These are phyloP conservation scores for Monosporozyma solicola DNA, from an alignment of 805 yeast genomes.

Conservation along the genomic window DNA sequence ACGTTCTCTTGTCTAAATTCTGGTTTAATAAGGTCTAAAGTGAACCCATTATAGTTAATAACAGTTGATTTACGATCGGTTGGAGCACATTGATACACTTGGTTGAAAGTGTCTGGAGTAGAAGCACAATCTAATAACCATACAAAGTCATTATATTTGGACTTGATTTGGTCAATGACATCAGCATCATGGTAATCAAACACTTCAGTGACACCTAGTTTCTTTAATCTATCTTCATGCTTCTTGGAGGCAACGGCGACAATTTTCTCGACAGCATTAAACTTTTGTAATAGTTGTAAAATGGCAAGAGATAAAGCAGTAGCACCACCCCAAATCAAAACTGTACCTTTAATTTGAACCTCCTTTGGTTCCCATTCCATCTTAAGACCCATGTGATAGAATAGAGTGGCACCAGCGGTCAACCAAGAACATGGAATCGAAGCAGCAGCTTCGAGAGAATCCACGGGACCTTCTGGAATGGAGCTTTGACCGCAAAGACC, in stretches of 20 bases:
- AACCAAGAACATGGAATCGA: slow-evolving; percentile 42
- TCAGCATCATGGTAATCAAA: slow-evolving; percentile 40
- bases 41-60: slow-evolving; percentile 25
- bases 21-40: slow-evolving; percentile 17
- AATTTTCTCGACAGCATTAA: slow-evolving; percentile 34
- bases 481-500: too few species aligned
- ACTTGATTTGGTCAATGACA: slow-evolving; percentile 34
- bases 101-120: slow-evolving; percentile 19
- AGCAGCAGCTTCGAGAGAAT: slow-evolving; percentile 55
- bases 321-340: slow-evolving; percentile 58
- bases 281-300: slow-evolving; percentile 46
- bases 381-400: slow-evolving; percentile 15
- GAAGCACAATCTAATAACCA: slow-evolving; percentile 29
- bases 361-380: slow-evolving; percentile 17
- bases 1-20: slow-evolving; percentile 26
- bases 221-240: slow-evolving; percentile 32
- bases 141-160: slow-evolving; percentile 21
- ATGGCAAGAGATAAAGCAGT: slow-evolving; percentile 48
- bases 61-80: slow-evolving; percentile 26
- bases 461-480: slow-evolving; percentile 23
- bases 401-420: slow-evolving; percentile 40
- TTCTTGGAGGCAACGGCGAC: slow-evolving; percentile 41
- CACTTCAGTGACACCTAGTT: slow-evolving; percentile 39
- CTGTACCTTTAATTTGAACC: slow-evolving; percentile 28
- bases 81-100: slow-evolving; percentile 27